Percentiles rank a stretch among this genome's conserved stretches.
phyloP scores from a whole-genome alignment of 176 grass and related monocot species.

The Poa annua region DNA sequence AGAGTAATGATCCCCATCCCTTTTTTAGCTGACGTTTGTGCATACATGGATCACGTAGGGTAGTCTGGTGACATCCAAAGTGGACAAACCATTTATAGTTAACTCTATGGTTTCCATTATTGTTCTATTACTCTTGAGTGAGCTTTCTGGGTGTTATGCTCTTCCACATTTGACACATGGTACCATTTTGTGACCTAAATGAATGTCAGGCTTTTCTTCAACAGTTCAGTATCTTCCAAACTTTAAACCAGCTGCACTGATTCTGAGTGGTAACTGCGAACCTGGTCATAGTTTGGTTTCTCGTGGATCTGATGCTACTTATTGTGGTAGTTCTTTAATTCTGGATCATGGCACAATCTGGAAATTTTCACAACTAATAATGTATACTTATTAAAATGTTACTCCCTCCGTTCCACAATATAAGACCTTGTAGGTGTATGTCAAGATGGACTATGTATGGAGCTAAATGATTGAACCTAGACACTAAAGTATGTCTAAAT shows the following conservation, averaged over 20 bases:
- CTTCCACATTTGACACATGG: not conserved
- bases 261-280: not conserved
- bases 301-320: not conserved
- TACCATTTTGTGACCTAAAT: constrained; percentile 11
- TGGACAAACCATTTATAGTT: not conserved
- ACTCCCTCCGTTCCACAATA: too few relatives aligned
- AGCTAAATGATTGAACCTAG: too few relatives aligned
- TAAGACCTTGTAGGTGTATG: too few relatives aligned
- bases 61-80: not conserved
- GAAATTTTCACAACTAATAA: constrained; percentile 29
- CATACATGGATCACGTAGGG: not conserved
- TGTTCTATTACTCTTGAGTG: not conserved
- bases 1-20: not conserved
- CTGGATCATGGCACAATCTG: not conserved
- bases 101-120: not conserved
- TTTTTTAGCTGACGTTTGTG: not conserved
- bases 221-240: constrained; percentile 2
- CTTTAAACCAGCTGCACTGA: constrained; percentile 10
- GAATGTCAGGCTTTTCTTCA: not conserved
- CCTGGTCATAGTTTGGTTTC: constrained; percentile 3
- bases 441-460: too few relatives aligned
- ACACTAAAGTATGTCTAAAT: too few relatives aligned
- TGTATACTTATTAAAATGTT: not conserved
- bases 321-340: constrained; percentile 1
- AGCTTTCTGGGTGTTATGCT: constrained; percentile 8